A percentile compares a stretch with the other conserved stretches of the same genome.
phyloP scores from a whole-genome alignment of 2,329 filamentous ascomycete genomes.

The Mycosphaerelloides madeirae region DNA sequence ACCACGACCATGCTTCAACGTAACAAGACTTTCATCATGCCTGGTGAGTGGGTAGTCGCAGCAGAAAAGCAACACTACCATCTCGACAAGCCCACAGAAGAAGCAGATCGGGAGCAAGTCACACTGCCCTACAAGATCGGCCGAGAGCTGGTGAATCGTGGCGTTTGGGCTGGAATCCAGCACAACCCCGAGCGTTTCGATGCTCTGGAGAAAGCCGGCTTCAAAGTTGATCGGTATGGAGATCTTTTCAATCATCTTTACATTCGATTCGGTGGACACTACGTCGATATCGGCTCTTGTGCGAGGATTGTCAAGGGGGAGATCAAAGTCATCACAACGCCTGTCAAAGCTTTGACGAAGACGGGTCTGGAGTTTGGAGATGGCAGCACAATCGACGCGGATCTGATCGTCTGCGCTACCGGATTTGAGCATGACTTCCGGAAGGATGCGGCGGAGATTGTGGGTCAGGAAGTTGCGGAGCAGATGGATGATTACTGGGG shows the following conservation, averaged over 20 bases:
- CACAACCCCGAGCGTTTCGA: conserved; percentile 37
- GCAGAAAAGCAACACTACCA: conserved; percentile 19
- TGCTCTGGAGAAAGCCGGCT: conserved; percentile 40
- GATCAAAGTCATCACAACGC: conserved; percentile 42
- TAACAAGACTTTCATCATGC: conserved; percentile 38
- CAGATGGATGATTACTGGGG: conserved; percentile 44
- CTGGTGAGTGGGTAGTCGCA: conserved; percentile 25
- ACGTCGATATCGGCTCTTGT: conserved; percentile 45
- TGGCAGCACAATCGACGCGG: conserved; percentile 39
- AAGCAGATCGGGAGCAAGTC: conserved; percentile 21
- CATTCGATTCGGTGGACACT: conserved; percentile 44
- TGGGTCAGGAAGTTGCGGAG: conserved; percentile 40
- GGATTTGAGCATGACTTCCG: conserved; percentile 45
- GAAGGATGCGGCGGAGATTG: conserved; percentile 34
- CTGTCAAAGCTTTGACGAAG: conserved; percentile 35
- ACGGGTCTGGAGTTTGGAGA: conserved; percentile 43
- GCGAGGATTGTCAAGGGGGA: conserved; percentile 41
- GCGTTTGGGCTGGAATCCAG: conserved; percentile 26
- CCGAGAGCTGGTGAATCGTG: conserved; percentile 31
- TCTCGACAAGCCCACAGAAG: conserved; percentile 10
- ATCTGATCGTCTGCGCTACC: conserved; percentile 46
- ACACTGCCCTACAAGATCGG: conserved; percentile 29
- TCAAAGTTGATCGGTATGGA: conserved; percentile 37
- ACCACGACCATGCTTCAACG: conserved; percentile 46
- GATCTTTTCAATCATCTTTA: conserved; percentile 38